A percentile compares a stretch with the other conserved stretches of the same genome.
Evolutionary conservation across 805 yeast species (phyloP).

Genomic region (Saturnispora dispora): DNA sequence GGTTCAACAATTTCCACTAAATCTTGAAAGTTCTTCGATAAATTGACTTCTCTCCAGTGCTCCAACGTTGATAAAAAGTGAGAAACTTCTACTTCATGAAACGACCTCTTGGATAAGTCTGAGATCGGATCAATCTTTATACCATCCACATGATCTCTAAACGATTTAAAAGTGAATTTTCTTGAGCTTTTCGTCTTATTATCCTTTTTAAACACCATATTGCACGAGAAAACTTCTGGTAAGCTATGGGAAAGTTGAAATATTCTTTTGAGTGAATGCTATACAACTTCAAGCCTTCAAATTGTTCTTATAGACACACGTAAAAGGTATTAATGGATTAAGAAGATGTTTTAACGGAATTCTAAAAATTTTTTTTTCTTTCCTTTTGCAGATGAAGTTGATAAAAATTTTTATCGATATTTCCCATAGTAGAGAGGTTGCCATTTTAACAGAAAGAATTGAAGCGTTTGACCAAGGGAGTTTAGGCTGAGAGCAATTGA

Average conservation of each 20-base stretch:
- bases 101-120: conserved; percentile 47
- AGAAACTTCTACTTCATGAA: conserved; percentile 65
- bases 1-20: conserved; percentile 49
- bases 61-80: conserved; percentile 71
- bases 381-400: background rate
- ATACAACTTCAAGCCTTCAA: background rate
- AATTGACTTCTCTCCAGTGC: conserved; percentile 82
- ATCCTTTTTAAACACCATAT: conserved; percentile 28
- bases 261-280: background rate
- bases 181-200: conserved; percentile 46
- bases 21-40: conserved; percentile 60
- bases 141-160: conserved; percentile 75
- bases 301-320: background rate
- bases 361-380: background rate
- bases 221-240: background rate
- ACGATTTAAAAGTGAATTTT: conserved; percentile 60
- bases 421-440: background rate
- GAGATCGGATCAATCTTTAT: conserved; percentile 68
- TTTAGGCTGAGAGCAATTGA: background rate
- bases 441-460: background rate
- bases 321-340: background rate
- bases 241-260: too few species aligned
- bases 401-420: too few species aligned
- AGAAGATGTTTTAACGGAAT: background rate
- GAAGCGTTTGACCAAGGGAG: background rate